A percentile compares a stretch with the other conserved stretches of the same genome.
Conservation (phyloP, 768 basidiomycete species). For the Phlebiopsis flavidoalba region DNA sequence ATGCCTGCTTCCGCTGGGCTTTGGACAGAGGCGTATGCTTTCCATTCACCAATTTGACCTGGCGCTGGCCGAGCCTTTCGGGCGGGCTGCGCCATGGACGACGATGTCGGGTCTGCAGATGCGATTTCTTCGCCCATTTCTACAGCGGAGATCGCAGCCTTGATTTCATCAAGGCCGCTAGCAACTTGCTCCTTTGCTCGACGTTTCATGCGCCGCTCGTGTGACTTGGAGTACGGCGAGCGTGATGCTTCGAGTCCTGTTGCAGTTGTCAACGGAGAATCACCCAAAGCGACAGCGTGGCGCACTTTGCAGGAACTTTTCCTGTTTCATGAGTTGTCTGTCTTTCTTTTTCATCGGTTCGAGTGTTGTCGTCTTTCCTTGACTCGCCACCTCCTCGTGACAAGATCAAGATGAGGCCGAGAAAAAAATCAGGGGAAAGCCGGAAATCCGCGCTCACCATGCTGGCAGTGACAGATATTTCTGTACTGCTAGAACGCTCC, state of each 20-base stretch:
- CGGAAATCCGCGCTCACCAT: neutral
- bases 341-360: conserved; percentile 52
- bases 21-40: conserved; percentile 52
- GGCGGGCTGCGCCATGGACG: conserved; percentile 3
- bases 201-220: conserved; percentile 63
- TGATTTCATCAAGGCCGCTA: conserved; percentile 30
- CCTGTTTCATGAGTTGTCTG: conserved; percentile 59
- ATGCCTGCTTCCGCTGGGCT: conserved; percentile 57
- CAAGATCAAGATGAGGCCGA: neutral
- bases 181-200: conserved; percentile 45
- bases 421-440: neutral
- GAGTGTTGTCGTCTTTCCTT: neutral
- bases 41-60: conserved; percentile 66
- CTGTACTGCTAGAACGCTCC: neutral
- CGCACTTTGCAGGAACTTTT: conserved; percentile 65
- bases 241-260: conserved; percentile 45
- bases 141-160: conserved; percentile 50
- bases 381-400: neutral
- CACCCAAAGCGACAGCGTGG: neutral
- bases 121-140: conserved; percentile 28
- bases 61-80: conserved; percentile 27
- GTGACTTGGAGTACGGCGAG: conserved; percentile 66
- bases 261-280: neutral
- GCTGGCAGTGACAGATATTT: neutral
- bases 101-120: conserved; percentile 5